Evolutionary conservation across 1,139 yeast species (phyloP).

Genomic region (Nadsonia commutata): DNA sequence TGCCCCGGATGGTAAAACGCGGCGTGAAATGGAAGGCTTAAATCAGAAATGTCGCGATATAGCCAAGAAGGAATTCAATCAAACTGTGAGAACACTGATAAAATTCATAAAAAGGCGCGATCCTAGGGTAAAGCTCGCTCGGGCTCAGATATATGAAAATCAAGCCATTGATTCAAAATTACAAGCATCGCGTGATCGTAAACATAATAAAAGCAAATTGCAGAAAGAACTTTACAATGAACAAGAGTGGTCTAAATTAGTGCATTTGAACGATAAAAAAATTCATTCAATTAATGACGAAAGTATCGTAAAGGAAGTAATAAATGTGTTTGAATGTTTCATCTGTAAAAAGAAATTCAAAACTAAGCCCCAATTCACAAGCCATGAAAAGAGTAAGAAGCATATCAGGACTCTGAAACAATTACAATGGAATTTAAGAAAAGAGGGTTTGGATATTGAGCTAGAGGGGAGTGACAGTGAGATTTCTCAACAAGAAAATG

Average conservation of each 20-base stretch:
- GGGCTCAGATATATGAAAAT: slow-evolving; percentile 13
- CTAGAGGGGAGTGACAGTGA: too few species aligned
- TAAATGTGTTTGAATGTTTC: slow-evolving; percentile 55
- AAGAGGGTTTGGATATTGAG: slow-evolving; percentile 71
- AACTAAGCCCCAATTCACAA: slow-evolving; percentile 58
- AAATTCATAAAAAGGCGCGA: slow-evolving; percentile 64
- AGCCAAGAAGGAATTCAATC: slow-evolving; percentile 74
- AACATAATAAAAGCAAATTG: slow-evolving; percentile 25
- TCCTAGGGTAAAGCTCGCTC: slow-evolving; percentile 42
- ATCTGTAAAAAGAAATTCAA: slow-evolving; percentile 76
- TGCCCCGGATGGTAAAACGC: slow-evolving; percentile 77
- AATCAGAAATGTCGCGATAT: slow-evolving; percentile 70
- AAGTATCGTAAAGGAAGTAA: slow-evolving; percentile 20
- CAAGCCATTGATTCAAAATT: slow-evolving; percentile 41
- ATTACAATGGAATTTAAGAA: slow-evolving; percentile 63
- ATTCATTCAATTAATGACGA: slow-evolving; percentile 17
- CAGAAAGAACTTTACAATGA: slow-evolving; percentile 32
- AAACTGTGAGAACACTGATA: slow-evolving; percentile 61
- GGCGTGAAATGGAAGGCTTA: slow-evolving; percentile 80
- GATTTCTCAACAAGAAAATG: too few species aligned
- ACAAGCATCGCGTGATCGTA: slow-evolving; percentile 37
- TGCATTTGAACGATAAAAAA: slow-evolving; percentile 17
- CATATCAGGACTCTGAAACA: slow-evolving; percentile 54
- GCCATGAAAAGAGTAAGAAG: slow-evolving; percentile 65
- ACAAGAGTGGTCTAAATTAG: slow-evolving; percentile 74